A percentile compares a stretch with the other conserved stretches of the same genome.
phyloP scores from a whole-genome alignment of 2,329 filamentous ascomycete species.

The Neofusicoccum umdonicola region DNA sequence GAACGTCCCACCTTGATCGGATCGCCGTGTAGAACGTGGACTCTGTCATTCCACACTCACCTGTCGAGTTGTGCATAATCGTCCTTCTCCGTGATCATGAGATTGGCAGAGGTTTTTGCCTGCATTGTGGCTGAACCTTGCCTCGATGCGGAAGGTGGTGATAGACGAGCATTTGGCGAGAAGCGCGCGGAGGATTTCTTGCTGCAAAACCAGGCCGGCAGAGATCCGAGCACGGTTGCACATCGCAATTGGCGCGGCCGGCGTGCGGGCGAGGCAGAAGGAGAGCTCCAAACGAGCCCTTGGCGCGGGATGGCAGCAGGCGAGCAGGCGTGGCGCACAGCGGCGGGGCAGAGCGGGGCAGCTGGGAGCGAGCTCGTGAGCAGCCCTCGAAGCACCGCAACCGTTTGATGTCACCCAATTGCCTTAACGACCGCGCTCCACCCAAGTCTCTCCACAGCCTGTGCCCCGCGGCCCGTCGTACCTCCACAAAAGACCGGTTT shows the following conservation, averaged over 20 bases:
- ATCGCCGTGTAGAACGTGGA: neutral
- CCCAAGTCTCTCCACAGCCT: slow-evolving; percentile 13
- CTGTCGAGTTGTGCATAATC: neutral
- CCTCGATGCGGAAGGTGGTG: neutral
- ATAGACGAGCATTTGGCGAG: neutral
- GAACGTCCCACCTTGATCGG: neutral
- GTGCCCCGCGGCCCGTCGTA: slow-evolving; percentile 1
- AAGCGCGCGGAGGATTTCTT: neutral
- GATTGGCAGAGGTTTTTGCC: slow-evolving; percentile 7
- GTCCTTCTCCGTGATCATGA: neutral
- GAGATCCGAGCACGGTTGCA: neutral
- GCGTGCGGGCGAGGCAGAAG: neutral
- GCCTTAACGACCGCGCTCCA: slow-evolving; percentile 1
- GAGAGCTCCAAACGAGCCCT: neutral
- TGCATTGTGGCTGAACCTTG: neutral
- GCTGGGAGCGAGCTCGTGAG: slow-evolving; percentile 8
- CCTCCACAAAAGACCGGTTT: neutral
- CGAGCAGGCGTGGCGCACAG: neutral
- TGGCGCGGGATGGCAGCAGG: slow-evolving; percentile 7
- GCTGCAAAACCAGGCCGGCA: neutral
- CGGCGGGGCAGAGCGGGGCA: slow-evolving; percentile 18
- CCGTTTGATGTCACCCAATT: slow-evolving; percentile 16
- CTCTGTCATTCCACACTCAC: neutral
- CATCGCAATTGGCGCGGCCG: neutral
- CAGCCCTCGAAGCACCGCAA: slow-evolving; percentile 1